Evolutionary conservation across 192 early-diverging fungal genomes (phyloP), one percentile per base, ranked within the genome.

Genomic region (Coemansia erecta): DNA sequence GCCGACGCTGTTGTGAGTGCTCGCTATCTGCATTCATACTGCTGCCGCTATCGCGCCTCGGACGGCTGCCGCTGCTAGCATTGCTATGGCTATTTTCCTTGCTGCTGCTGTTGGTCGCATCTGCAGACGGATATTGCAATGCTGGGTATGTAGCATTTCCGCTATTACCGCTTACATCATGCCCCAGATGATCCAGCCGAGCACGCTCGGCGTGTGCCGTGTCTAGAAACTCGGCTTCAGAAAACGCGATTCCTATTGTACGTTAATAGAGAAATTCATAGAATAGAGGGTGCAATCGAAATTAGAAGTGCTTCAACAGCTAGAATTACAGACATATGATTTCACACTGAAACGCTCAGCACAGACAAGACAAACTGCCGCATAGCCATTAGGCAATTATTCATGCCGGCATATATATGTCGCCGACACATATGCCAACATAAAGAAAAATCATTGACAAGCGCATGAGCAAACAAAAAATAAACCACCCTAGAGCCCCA

Each of bases 241-340:
- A 68, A 44, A 72, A 72, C 43, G 75, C 75, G 11, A 57, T 56
- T 17, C 69, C 75, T 78, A 78, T 46, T 11, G 45, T 14, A 23
- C 19, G 11, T 22, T 24, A 62, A 42, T 15, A 43, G 2, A n/a
- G 42, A 2, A n/a, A 43, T n/a, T 13, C 42, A 43, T 7, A 31
- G 28, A 7, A 7, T 31, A 43, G 3, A 13, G 2, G 2, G 2
- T 43, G 12, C 12, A 43, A 43, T 17, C 12, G 14, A 43, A 43
- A 43, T 43, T 43, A 43, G 42, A 43, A 43, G 28, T 31, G 28
- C 7, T 31, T 31, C 28, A 31, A 7, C 7, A 31, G 28, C 28
- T 5, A 19, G 17, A 53, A 53, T 53, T 53, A 53, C 31, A 33
- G 51, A 53, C 51, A 53, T 53, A 53, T 53, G 51, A 53, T 21